Evolutionary conservation across 345 rosid species (phyloP).

Genomic region (Kandelia obovata): DNA sequence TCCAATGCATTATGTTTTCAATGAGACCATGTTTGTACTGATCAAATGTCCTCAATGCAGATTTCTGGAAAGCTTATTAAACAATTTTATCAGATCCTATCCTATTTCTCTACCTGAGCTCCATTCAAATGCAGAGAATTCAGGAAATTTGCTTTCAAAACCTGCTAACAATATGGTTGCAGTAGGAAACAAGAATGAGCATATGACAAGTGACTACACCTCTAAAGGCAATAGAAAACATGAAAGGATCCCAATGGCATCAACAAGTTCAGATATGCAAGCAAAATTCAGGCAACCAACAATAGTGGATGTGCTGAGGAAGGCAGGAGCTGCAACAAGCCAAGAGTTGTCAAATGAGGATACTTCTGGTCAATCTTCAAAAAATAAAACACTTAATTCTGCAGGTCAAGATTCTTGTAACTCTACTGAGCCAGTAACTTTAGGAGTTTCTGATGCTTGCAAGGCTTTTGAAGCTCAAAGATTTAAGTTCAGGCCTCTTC

Average conservation of each 20-base stretch:
- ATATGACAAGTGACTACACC: slow-evolving; percentile 31
- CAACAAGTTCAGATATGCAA: slow-evolving; percentile 31
- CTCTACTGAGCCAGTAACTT: slow-evolving; percentile 30
- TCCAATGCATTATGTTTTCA: slow-evolving; percentile 2
- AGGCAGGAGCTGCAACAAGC: slow-evolving; percentile 43
- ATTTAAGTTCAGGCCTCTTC: slow-evolving; percentile 78
- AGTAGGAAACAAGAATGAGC: slow-evolving; percentile 39
- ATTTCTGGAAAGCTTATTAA: slow-evolving; percentile 70
- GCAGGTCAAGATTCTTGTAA: slow-evolving; percentile 30
- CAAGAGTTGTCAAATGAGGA: slow-evolving; percentile 47
- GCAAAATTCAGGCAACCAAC: slow-evolving; percentile 56
- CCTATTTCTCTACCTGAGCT: slow-evolving; percentile 65
- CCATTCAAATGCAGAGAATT: slow-evolving; percentile 45
- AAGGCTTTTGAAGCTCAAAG: slow-evolving; percentile 58
- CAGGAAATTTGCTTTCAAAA: slow-evolving; percentile 35
- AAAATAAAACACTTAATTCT: slow-evolving; percentile 27
- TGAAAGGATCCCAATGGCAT: slow-evolving; percentile 36
- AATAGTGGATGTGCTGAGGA: slow-evolving; percentile 51
- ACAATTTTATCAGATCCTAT: slow-evolving; percentile 43
- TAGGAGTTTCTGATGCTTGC: slow-evolving; percentile 56
- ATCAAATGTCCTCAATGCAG: slow-evolving; percentile 41
- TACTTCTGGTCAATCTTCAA: slow-evolving; percentile 29
- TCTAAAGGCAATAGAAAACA: slow-evolving; percentile 40
- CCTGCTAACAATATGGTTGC: slow-evolving; percentile 29
- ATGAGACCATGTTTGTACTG: slow-evolving; percentile 10